Percentiles rank a stretch among this genome's conserved stretches.
Evolutionary conservation across 1,284 basidiomycete genomes (phyloP).

Genomic region (Ganoderma lingzhi): DNA sequence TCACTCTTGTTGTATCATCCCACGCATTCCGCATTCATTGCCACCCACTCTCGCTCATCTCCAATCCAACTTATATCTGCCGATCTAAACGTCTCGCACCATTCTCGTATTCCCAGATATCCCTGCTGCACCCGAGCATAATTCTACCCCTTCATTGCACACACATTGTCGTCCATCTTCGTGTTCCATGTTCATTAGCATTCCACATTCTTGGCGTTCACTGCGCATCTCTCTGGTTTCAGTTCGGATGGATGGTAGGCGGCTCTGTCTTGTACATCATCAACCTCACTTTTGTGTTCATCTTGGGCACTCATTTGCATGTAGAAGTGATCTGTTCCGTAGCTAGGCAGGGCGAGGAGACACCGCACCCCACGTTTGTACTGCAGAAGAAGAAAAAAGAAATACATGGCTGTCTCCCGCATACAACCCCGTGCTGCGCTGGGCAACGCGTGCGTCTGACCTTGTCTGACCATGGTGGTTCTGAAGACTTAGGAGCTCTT

Average conservation of each 20-base stretch:
- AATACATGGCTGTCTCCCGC: not conserved
- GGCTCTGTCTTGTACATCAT: not conserved
- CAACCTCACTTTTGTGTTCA: not conserved
- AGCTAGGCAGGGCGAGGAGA: not conserved
- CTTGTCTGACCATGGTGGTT: too few relatives aligned
- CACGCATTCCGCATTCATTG: conserved; percentile 4
- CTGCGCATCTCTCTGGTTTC: not conserved
- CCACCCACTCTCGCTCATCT: not conserved
- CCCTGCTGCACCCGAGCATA: conserved; percentile 5
- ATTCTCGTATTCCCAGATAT: not conserved
- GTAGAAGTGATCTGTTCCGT: not conserved
- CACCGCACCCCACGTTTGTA: not conserved
- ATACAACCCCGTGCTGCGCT: not conserved
- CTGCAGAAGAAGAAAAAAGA: not conserved
- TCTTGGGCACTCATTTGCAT: not conserved
- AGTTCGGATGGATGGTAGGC: conserved; percentile 3
- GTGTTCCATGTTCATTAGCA: not conserved
- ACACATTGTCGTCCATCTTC: not conserved
- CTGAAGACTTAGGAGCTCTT: too few relatives aligned
- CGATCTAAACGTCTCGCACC: not conserved
- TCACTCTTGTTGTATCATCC: conserved; percentile 33
- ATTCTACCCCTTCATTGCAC: conserved; percentile 2
- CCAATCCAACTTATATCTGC: not conserved
- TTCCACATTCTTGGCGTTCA: not conserved
- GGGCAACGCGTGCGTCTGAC: too few relatives aligned